Evolutionary conservation across 768 basidiomycete genomes (phyloP).

Genomic region (Phaeotremella skinneri): DNA sequence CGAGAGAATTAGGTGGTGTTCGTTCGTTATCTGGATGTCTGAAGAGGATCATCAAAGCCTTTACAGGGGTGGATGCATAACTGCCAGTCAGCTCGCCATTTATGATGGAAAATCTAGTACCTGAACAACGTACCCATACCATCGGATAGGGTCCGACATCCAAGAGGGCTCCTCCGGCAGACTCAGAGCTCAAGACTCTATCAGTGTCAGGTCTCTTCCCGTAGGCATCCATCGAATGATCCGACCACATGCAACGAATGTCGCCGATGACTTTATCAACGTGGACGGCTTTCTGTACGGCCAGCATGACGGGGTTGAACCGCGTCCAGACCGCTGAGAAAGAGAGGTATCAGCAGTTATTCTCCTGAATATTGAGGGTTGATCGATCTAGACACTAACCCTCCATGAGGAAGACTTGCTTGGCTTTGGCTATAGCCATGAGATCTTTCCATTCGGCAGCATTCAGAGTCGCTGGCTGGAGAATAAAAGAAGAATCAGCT

Average conservation of each 20-base stretch:
- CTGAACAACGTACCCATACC: constrained; percentile 23
- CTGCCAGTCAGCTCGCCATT: not conserved
- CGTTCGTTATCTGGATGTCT: constrained; percentile 45
- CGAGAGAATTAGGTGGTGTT: constrained; percentile 30
- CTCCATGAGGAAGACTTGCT: constrained; percentile 52
- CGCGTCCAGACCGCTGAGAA: constrained; percentile 48
- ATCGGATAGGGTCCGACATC: constrained; percentile 49
- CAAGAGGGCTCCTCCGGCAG: constrained; percentile 50
- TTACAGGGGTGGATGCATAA: not conserved
- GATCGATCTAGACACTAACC: constrained; percentile 24
- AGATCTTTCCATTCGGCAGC: constrained; percentile 43
- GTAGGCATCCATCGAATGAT: constrained; percentile 43
- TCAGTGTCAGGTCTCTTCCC: constrained; percentile 33
- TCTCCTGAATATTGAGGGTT: not conserved
- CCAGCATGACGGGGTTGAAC: constrained; percentile 47
- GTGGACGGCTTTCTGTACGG: constrained; percentile 42
- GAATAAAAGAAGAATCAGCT: not conserved
- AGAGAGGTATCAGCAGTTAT: not conserved
- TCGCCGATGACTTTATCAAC: constrained; percentile 45
- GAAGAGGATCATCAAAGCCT: constrained; percentile 37
- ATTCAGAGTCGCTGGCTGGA: constrained; percentile 45
- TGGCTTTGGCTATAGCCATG: constrained; percentile 42
- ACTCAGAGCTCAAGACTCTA: constrained; percentile 41
- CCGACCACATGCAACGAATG: constrained; percentile 37
- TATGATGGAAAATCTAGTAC: not conserved